Evolutionary conservation across 768 basidiomycete genomes (phyloP).

Genomic region (Naganishia antarctica): DNA sequence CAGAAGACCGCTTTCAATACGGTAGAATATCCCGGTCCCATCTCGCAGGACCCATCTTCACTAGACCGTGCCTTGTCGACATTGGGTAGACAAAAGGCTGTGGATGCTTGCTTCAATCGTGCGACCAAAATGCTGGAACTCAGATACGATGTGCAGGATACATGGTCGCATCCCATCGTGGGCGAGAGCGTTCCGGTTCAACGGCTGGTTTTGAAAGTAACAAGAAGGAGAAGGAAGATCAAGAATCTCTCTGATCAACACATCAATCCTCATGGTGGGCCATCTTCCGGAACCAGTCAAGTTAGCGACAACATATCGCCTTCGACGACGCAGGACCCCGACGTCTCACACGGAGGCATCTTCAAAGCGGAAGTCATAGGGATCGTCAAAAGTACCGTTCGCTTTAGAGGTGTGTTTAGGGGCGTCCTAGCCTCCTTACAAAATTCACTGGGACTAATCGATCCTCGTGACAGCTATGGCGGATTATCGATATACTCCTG

Average conservation of each 20-base stretch:
- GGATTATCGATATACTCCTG: constrained; percentile 83
- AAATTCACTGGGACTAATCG: too few species aligned
- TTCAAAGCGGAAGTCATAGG: constrained; percentile 72
- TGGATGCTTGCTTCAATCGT: constrained; percentile 67
- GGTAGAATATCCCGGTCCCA: constrained; percentile 26
- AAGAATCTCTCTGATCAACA: constrained; percentile 22
- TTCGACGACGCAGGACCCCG: constrained; percentile 1
- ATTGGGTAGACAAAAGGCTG: constrained; percentile 41
- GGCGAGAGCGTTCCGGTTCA: constrained; percentile 72
- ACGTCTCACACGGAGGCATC: constrained; percentile 54
- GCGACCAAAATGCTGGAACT: constrained; percentile 61
- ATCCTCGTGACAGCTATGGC: constrained; percentile 65
- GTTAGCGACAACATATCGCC: neutral
- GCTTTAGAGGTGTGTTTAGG: constrained; percentile 84
- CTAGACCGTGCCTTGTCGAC: constrained; percentile 2
- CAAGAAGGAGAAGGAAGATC: constrained; percentile 58
- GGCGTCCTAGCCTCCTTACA: too few species aligned
- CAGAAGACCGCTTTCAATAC: constrained; percentile 19
- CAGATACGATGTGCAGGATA: constrained; percentile 65
- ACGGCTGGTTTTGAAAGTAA: constrained; percentile 83
- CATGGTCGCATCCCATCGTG: constrained; percentile 75
- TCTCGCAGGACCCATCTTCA: constrained; percentile 4
- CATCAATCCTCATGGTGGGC: neutral
- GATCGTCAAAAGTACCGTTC: constrained; percentile 69
- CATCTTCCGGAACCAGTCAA: neutral